These are phyloP conservation scores for Codiaeum variegatum DNA, from an alignment of 441 rosid species.

Conservation along the genomic window DNA sequence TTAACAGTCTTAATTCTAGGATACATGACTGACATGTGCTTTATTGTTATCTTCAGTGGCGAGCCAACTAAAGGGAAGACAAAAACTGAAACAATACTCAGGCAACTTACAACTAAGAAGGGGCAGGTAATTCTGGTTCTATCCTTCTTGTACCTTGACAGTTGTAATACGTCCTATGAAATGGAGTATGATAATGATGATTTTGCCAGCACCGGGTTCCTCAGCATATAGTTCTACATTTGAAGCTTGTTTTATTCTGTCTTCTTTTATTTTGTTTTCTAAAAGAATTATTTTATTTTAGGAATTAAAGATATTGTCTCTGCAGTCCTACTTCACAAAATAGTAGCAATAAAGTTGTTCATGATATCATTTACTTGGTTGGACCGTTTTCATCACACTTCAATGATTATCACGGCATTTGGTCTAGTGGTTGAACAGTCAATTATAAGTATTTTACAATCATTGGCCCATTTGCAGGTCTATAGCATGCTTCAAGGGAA, in stretches of 20 bases:
- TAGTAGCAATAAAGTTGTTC: neutral
- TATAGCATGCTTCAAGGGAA: conserved; percentile 96
- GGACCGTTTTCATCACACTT: neutral
- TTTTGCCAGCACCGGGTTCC: neutral
- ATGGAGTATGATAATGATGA: neutral
- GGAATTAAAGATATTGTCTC: neutral
- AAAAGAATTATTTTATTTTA: no score
- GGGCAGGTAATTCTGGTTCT: conserved; percentile 61
- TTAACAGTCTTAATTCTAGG: neutral
- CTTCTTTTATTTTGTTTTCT: no score
- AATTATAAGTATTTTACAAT: neutral
- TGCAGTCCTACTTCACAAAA: neutral
- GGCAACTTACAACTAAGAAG: conserved; percentile 91
- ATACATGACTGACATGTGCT: conserved; percentile 14
- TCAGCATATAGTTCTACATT: neutral
- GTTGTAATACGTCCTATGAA: neutral
- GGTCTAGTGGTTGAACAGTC: neutral
- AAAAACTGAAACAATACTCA: conserved; percentile 69
- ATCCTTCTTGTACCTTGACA: neutral
- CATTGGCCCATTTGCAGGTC: conserved; percentile 40
- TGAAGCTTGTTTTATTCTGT: neutral
- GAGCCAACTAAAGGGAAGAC: conserved; percentile 92
- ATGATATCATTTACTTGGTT: neutral
- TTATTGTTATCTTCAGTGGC: conserved; percentile 50
- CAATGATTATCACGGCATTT: neutral